Conservation (phyloP, 2,329 filamentous ascomycete genomes). For the Penicillium sp. region DNA sequence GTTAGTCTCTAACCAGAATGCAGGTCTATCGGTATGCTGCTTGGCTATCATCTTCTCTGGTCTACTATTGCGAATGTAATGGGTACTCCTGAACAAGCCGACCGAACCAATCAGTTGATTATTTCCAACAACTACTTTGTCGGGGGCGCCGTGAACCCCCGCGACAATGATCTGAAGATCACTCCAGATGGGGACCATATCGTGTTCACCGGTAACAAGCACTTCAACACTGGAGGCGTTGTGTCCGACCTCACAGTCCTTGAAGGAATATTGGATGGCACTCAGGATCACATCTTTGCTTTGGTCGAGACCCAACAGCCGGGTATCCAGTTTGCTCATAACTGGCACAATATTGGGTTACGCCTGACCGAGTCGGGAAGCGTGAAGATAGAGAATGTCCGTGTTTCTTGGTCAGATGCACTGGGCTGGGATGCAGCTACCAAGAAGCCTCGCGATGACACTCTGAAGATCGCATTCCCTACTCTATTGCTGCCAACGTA, state of each 20-base stretch:
- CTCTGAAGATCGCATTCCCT: slow-evolving; percentile 48
- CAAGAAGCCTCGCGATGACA: slow-evolving; percentile 44
- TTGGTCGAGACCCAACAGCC: slow-evolving; percentile 51
- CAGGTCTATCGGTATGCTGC: slow-evolving; percentile 55
- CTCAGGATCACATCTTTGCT: slow-evolving; percentile 55
- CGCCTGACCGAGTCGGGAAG: slow-evolving; percentile 56
- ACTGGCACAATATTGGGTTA: slow-evolving; percentile 59
- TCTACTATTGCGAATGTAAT: slow-evolving; percentile 53
- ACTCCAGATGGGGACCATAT: slow-evolving; percentile 47
- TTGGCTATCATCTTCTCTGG: slow-evolving; percentile 59
- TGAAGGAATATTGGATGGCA: slow-evolving; percentile 53
- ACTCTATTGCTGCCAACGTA: slow-evolving; percentile 53
- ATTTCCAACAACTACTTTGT: slow-evolving; percentile 58
- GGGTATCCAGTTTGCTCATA: slow-evolving; percentile 47
- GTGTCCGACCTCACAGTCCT: slow-evolving; percentile 58
- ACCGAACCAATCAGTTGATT: slow-evolving; percentile 50
- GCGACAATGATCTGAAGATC: slow-evolving; percentile 54
- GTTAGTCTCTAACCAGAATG: neutral
- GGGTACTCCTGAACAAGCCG: slow-evolving; percentile 52
- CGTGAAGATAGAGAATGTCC: slow-evolving; percentile 52
- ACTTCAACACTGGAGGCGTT: slow-evolving; percentile 60
- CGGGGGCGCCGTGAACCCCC: slow-evolving; percentile 58
- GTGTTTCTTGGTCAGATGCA: slow-evolving; percentile 52
- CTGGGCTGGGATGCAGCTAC: slow-evolving; percentile 50
- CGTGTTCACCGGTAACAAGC: slow-evolving; percentile 55